phyloP scores from a whole-genome alignment of 139 green algal genomes.

The Chlorella sp. region DNA sequence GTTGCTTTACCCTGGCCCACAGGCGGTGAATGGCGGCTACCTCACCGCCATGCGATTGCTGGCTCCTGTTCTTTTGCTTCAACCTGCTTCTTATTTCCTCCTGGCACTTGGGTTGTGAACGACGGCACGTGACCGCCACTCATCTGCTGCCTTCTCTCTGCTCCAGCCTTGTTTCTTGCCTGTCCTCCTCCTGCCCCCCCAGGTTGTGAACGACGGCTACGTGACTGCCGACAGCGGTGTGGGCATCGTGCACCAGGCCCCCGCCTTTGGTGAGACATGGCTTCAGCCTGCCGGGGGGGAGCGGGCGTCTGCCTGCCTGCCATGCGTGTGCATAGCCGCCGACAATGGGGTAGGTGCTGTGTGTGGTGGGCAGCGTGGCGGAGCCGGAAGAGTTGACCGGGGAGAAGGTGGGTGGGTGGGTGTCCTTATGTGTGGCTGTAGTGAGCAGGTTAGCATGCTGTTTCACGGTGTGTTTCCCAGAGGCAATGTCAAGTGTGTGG shows the following conservation, averaged over 20 bases:
- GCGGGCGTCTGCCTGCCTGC: not conserved
- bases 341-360: slow-evolving; percentile 92
- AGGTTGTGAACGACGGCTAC: slow-evolving; percentile 89
- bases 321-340: too few species aligned
- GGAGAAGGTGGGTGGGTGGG: slow-evolving; percentile 77
- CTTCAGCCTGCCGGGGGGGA: not conserved
- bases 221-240: slow-evolving; percentile 96
- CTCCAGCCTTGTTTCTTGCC: too few species aligned
- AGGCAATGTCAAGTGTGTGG: too few species aligned
- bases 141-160: too few species aligned
- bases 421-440: too few species aligned
- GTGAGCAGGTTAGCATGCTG: too few species aligned
- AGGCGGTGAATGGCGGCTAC: too few species aligned
- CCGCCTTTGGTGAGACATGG: slow-evolving; percentile 85
- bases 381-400: slow-evolving; percentile 93
- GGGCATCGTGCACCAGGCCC: slow-evolving; percentile 96
- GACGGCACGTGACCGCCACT: slow-evolving; percentile 94
- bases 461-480: too few species aligned
- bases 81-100: too few species aligned
- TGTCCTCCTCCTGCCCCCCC: too few species aligned
- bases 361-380: slow-evolving; percentile 84
- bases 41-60: too few species aligned
- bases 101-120: slow-evolving; percentile 57
- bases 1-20: not conserved
- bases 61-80: too few species aligned